Conservation (phyloP, 345 rosid genomes). For the Reutealis trisperma region DNA sequence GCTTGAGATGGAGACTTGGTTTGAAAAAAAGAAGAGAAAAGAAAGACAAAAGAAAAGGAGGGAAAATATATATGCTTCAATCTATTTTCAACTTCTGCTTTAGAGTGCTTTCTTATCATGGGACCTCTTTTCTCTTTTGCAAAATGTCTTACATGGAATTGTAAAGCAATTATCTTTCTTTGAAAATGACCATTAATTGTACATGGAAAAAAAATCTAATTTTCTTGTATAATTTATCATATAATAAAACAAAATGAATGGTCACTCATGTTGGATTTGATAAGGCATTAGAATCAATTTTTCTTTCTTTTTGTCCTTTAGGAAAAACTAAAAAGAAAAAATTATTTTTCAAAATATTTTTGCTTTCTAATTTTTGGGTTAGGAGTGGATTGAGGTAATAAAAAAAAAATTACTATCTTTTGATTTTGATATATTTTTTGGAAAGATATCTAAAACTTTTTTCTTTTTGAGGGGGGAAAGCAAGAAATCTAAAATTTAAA, state of each 20-base stretch:
- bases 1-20: conserved; percentile 38
- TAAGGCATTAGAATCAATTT: neutral
- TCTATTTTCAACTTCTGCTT: conserved; percentile 36
- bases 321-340: no score
- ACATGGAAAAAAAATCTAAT: neutral
- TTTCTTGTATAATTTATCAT: neutral
- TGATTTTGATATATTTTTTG: neutral
- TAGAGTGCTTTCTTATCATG: conserved; percentile 43
- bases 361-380: neutral
- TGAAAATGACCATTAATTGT: conserved; percentile 15
- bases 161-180: conserved; percentile 25
- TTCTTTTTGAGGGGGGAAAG: no score
- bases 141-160: conserved; percentile 47
- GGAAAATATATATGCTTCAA: conserved; percentile 16
- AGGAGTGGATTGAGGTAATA: neutral
- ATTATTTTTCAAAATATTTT: no score
- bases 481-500: no score
- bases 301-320: neutral
- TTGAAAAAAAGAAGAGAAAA: conserved; percentile 15
- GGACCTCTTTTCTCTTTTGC: conserved; percentile 38
- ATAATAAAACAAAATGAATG: neutral
- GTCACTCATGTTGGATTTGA: neutral
- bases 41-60: conserved; percentile 1
- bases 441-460: no score
- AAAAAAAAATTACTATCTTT: neutral